Conservation (phyloP, 2,329 filamentous ascomycete species). For the Botryotinia convoluta region DNA sequence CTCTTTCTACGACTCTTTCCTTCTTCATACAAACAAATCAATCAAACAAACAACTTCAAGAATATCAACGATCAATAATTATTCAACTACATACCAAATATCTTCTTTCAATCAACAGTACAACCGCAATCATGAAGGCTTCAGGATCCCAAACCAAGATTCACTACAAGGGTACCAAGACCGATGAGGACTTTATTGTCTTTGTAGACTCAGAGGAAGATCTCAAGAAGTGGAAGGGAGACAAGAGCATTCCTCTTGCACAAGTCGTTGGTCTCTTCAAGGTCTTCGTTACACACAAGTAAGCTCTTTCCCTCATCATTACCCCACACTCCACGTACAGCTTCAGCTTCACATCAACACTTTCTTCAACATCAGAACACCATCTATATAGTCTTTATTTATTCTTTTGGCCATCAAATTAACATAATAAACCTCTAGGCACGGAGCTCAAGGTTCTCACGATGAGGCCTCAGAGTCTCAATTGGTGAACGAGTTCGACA, state of each 20-base stretch:
- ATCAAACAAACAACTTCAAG: constrained; percentile 8
- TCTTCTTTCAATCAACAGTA: constrained; percentile 9
- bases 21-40: constrained; percentile 7
- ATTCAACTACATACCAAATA: constrained; percentile 11
- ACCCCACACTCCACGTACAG: neutral
- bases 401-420: constrained; percentile 4
- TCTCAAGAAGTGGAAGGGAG: constrained; percentile 77
- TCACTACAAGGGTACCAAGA: constrained; percentile 65
- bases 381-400: neutral
- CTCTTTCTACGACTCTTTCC: constrained; percentile 20
- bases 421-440: constrained; percentile 49
- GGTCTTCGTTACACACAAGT: constrained; percentile 89
- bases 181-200: constrained; percentile 66
- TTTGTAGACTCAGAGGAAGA: constrained; percentile 59
- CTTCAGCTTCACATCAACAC: neutral
- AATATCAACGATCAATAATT: constrained; percentile 16
- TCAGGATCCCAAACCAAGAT: constrained; percentile 59
- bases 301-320: constrained; percentile 42
- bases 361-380: neutral
- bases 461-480: constrained; percentile 72
- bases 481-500: constrained; percentile 86
- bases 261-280: constrained; percentile 87
- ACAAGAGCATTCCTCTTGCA: constrained; percentile 74
- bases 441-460: constrained; percentile 78
- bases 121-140: constrained; percentile 47